Base-by-base conservation (phyloP, 352 stramenopile genomes). In the Globisporangium mamillatum region DNA sequence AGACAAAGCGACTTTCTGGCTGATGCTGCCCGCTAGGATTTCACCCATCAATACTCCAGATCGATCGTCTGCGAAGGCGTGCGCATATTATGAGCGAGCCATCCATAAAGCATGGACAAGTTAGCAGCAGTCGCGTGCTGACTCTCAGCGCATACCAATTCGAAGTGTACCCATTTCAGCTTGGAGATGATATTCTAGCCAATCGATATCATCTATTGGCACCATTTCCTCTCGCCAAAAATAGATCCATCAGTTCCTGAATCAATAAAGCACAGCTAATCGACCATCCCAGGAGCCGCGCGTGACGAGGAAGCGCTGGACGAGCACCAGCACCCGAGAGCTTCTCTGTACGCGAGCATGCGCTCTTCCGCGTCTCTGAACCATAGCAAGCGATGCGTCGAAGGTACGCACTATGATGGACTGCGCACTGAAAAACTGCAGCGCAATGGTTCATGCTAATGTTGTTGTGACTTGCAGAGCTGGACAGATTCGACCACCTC, bases 401-500 rank as follows among this genome's bases (percentile, higher is more conserved):
- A 71, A 76, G 71, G 73, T 77, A 10, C 25, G 56, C 50, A 38
- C 38, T 46, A 46, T 3, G 50, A 34, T 53, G 16, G 24, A 14
- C 3, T 6, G 20, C 20, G 12, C 6, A 4, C 16, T 18, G 16
- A 14, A 2, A 22, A 24, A 14, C 7, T 16, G 7, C 50, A 18
- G 1, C 38, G 6, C 14, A 18, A 18, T 12, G 1, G 20, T 4
- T 20, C 44, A 25, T 18, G 24, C 18, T 27, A 44, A 48, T 29
- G 16, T 38, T 41, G 20, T 24, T 10, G 54, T 66, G 46, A 50
- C 20, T 24, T 29, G 20, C 24, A 89, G 84, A 92, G 12, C 69
- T 92, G 14, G 74, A 80, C 29, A 78, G 63, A 29, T 92, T 92
- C 61, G 82, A 76, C 8, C 67, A 88, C 8, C 55, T 67, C 44